Base-by-base conservation (phyloP, 768 basidiomycete species). In the Trametopsis cervina region DNA sequence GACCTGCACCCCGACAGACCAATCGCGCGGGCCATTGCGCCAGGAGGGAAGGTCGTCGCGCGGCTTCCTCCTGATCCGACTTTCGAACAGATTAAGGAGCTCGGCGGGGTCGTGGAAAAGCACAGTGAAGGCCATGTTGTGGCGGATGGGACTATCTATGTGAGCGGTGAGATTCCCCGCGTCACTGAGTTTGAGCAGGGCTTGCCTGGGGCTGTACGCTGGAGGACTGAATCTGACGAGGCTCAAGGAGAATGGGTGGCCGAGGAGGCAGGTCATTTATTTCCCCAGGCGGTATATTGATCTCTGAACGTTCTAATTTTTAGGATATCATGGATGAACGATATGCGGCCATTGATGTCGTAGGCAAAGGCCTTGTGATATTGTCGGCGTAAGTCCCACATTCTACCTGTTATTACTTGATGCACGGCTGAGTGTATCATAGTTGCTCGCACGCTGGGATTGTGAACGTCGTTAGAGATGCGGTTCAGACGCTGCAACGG, bases 271-370 rank as follows among this genome's bases (percentile, higher is more conserved):
- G 49, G 66, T 51, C 11, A 1, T 24, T 10, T 23, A 29, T 38
- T 21, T 26, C 13, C 1, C 12, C n/a, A n/a, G 21, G 23, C 20
- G 17, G 17, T 21, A n/a, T 6, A 5, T 13, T 25, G 6, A 46
- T 4, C 15, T 29, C 46, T 15, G 21, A 36, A 23, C 18, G 20
- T 4, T 17, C 2, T 13, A 1, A 37, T 41, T 46, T 44, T 3
- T 49, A 90, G 85, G 72, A 83, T 42, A 79, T 92, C 54, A 80
- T 83, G 80, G 89, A 91, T 55, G 90, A 92, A 60, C 72, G 90
- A 20, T 92, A 90, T 59, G 80, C 76, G 41, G 81, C 69, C 0
- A 66, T 91, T 21, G 86, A 91, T 62, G 83, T 92, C 0, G 70
- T 71, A n/a, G 88, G 85, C 6, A 90, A 88, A 59, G 89, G 89